A percentile compares a stretch with the other conserved stretches of the same genome.
Evolutionary conservation across 2,329 filamentous ascomycete species (phyloP).

Genomic region (Westerdykella ornata): DNA sequence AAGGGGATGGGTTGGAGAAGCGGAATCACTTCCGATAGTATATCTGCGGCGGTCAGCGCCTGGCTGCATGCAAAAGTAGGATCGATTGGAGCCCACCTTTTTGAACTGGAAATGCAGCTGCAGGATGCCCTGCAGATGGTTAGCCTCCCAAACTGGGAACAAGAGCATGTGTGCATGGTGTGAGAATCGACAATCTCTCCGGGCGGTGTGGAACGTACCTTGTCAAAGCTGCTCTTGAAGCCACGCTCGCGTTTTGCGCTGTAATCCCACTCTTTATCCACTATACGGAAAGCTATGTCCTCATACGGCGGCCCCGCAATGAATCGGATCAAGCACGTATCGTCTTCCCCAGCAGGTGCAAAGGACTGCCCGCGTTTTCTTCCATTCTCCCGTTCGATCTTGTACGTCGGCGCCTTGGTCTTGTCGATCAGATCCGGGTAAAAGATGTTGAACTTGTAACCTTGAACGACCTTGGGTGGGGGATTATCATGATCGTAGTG

Average conservation of each 20-base stretch:
- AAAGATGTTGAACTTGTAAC: constrained; percentile 99
- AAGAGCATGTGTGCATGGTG: neutral
- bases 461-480: constrained; percentile 94
- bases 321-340: constrained; percentile 94
- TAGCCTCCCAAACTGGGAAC: constrained; percentile 14
- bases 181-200: neutral
- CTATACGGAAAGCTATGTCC: constrained; percentile 93
- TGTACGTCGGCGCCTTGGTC: constrained; percentile 87
- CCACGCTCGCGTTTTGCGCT: constrained; percentile 90
- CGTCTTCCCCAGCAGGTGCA: constrained; percentile 88
- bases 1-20: neutral
- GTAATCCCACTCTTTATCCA: constrained; percentile 99
- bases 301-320: constrained; percentile 93
- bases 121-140: constrained; percentile 66
- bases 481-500: constrained; percentile 99
- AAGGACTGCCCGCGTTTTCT: constrained; percentile 85
- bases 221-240: constrained; percentile 95
- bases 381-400: constrained; percentile 89
- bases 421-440: constrained; percentile 97
- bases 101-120: constrained; percentile 99
- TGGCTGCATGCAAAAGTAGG: no score
- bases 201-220: constrained; percentile 54
- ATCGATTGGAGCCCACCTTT: constrained; percentile 55
- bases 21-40: constrained; percentile 42
- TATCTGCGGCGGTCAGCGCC: constrained; percentile 27